phyloP scores from a whole-genome alignment of 805 yeast species.

The Candida berthetii region DNA sequence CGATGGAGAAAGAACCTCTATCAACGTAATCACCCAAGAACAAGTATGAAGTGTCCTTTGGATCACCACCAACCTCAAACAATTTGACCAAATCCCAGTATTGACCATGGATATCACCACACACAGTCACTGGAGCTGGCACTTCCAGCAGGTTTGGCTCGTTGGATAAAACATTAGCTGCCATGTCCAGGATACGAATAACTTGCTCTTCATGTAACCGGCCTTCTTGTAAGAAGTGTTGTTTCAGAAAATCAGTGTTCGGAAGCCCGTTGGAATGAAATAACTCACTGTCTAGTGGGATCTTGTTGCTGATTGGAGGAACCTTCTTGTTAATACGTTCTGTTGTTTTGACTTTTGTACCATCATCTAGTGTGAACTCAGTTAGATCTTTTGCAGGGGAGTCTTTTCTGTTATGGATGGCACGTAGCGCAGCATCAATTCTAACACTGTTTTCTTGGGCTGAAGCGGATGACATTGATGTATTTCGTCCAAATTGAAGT shows the following conservation, averaged over 20 bases:
- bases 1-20: constrained; percentile 87
- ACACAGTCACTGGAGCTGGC: constrained; percentile 90
- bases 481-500: too few species aligned
- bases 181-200: constrained; percentile 53
- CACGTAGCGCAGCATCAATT: constrained; percentile 60
- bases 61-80: constrained; percentile 92
- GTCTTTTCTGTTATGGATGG: constrained; percentile 40
- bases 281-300: constrained; percentile 64
- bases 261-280: constrained; percentile 65
- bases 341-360: constrained; percentile 39
- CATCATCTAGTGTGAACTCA: constrained; percentile 43
- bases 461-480: constrained; percentile 7
- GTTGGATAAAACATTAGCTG: constrained; percentile 50
- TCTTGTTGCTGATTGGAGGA: constrained; percentile 55
- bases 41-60: constrained; percentile 66
- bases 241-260: constrained; percentile 59
- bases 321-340: constrained; percentile 48
- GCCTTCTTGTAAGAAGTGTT: constrained; percentile 79
- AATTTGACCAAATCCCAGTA: constrained; percentile 83
- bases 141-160: constrained; percentile 81
- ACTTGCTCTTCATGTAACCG: constrained; percentile 70
- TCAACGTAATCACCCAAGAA: constrained; percentile 95
- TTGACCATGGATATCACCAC: constrained; percentile 98
- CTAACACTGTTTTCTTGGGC: constrained; percentile 43
- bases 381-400: constrained; percentile 26